Percentiles rank a stretch among this genome's conserved stretches.
Evolutionary conservation across 2,329 filamentous ascomycete genomes (phyloP).

Genomic region (Penicillium sp.): DNA sequence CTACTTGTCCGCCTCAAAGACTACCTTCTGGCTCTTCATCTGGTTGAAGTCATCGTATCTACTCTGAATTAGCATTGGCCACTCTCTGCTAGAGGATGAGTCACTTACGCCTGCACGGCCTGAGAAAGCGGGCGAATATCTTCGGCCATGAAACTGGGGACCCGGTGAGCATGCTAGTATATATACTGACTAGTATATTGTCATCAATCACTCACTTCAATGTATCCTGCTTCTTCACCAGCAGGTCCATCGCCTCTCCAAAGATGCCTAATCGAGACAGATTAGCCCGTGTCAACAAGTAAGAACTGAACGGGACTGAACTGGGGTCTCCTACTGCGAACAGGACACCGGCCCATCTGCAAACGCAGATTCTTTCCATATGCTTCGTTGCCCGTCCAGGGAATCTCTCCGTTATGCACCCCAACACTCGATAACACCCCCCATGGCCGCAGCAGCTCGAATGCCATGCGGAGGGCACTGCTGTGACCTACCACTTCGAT

Average conservation of each 20-base stretch:
- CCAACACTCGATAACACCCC: slow-evolving; percentile 74
- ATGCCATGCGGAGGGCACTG: slow-evolving; percentile 69
- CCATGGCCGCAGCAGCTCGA: slow-evolving; percentile 72
- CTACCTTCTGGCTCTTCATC: slow-evolving; percentile 45
- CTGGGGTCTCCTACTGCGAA: slow-evolving; percentile 42
- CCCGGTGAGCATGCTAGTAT: slow-evolving; percentile 21
- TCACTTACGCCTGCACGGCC: slow-evolving; percentile 59
- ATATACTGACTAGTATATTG: too few species aligned
- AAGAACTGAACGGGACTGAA: background rate
- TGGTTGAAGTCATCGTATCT: slow-evolving; percentile 71
- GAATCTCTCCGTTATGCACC: slow-evolving; percentile 72
- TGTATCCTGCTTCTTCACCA: slow-evolving; percentile 67
- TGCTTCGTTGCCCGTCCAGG: slow-evolving; percentile 67
- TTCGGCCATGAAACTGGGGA: slow-evolving; percentile 71
- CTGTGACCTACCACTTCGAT: slow-evolving; percentile 76
- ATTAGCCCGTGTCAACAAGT: too few species aligned
- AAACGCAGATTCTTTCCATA: slow-evolving; percentile 70
- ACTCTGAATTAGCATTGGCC: too few species aligned
- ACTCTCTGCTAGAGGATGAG: too few species aligned
- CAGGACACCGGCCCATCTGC: slow-evolving; percentile 76
- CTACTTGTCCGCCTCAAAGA: slow-evolving; percentile 1
- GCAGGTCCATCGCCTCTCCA: slow-evolving; percentile 62
- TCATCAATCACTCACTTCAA: slow-evolving; percentile 67
- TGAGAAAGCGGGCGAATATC: slow-evolving; percentile 70
- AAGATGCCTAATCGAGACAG: slow-evolving; percentile 56